Conservation (phyloP, 495 filamentous ascomycete genomes). For the Parachaetomium inaequale region DNA sequence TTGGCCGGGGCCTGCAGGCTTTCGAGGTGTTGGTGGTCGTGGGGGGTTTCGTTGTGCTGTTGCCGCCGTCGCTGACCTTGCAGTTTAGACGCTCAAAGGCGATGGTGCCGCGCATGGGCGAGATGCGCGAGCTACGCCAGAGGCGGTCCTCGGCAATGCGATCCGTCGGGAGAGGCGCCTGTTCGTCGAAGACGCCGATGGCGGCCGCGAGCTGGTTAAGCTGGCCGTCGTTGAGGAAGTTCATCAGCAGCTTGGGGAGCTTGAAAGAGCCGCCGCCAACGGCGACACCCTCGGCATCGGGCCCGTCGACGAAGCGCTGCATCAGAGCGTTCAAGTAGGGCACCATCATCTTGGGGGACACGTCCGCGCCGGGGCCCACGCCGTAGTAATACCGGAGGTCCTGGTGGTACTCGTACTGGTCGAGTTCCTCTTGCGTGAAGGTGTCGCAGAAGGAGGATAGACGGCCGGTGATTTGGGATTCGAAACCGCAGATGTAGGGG, state of each 20-base stretch:
- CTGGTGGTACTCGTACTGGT: constrained; percentile 56
- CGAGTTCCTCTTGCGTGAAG: constrained; percentile 51
- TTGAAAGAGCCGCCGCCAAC: constrained; percentile 24
- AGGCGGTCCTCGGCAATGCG: constrained; percentile 37
- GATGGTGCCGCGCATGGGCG: constrained; percentile 56
- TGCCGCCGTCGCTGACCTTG: neutral
- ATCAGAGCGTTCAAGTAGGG: constrained; percentile 49
- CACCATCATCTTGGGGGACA: constrained; percentile 47
- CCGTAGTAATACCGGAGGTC: constrained; percentile 60
- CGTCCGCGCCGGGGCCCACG: constrained; percentile 49
- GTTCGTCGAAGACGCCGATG: constrained; percentile 52
- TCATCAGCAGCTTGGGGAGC: constrained; percentile 48
- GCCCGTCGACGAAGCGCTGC: constrained; percentile 44
- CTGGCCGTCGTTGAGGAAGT: constrained; percentile 59
- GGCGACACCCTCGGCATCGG: constrained; percentile 9
- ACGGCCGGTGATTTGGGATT: constrained; percentile 54
- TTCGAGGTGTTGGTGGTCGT: neutral
- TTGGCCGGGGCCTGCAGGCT: neutral
- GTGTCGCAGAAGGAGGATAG: constrained; percentile 53
- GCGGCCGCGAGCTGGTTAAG: constrained; percentile 53
- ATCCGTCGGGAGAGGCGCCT: constrained; percentile 40
- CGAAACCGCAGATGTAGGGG: constrained; percentile 59
- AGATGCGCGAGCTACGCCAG: constrained; percentile 44
- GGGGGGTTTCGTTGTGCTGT: neutral
- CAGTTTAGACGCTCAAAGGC: constrained; percentile 52